Evolutionary conservation across 805 yeast genomes (phyloP).

Genomic region (Myxozyma udenii): DNA sequence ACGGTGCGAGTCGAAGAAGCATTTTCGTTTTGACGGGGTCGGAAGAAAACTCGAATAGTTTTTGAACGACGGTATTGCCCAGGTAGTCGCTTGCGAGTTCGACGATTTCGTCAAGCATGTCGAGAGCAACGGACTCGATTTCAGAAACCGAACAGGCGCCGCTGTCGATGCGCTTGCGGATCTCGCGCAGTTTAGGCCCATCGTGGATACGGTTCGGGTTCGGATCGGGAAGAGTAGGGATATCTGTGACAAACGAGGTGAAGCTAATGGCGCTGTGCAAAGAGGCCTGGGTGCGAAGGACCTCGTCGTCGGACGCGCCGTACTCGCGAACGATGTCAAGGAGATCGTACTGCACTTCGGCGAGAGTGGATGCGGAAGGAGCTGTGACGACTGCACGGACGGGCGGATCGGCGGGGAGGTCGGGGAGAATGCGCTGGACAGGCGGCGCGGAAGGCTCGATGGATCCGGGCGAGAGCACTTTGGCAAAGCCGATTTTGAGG

Average conservation of each 20-base stretch:
- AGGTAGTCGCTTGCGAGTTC: slow-evolving; percentile 87
- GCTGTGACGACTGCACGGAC: slow-evolving; percentile 16
- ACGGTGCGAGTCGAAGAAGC: slow-evolving; percentile 74
- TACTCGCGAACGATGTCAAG: slow-evolving; percentile 36
- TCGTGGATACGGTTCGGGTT: slow-evolving; percentile 69
- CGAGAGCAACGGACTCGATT: slow-evolving; percentile 74
- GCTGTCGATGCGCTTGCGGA: slow-evolving; percentile 68
- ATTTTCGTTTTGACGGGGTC: slow-evolving; percentile 72
- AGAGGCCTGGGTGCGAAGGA: slow-evolving; percentile 34
- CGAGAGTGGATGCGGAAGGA: slow-evolving; percentile 31
- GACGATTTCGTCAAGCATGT: slow-evolving; percentile 85
- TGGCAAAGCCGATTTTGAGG: slow-evolving; percentile 81
- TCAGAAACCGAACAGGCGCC: slow-evolving; percentile 55
- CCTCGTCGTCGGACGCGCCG: slow-evolving; percentile 37
- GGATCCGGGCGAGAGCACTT: slow-evolving; percentile 42
- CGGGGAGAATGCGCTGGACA: slow-evolving; percentile 24
- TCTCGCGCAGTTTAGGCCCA: slow-evolving; percentile 82
- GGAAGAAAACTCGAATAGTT: slow-evolving; percentile 70
- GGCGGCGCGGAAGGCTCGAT: background rate
- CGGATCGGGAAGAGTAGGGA: slow-evolving; percentile 69
- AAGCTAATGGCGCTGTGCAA: slow-evolving; percentile 36
- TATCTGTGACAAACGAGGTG: slow-evolving; percentile 35
- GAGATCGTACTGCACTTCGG: slow-evolving; percentile 36
- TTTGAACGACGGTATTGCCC: slow-evolving; percentile 95
- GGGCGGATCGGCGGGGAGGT: background rate